Base-by-base conservation (phyloP, 495 filamentous ascomycete genomes). In the Talaromyces nanjingensis region DNA sequence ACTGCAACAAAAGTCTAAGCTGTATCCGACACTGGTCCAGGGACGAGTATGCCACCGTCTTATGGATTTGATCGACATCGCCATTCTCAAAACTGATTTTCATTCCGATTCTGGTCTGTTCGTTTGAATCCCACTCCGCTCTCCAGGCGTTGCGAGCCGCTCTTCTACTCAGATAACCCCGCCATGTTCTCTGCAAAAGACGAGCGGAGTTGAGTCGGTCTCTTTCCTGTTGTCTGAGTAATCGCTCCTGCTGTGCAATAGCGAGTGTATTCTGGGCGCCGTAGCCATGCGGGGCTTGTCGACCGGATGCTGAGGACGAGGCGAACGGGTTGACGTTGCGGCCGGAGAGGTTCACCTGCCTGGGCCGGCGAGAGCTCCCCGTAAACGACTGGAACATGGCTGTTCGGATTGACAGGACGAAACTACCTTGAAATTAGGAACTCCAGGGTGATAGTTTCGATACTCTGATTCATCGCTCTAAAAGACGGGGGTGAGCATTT, bases 261-360 rank as follows among this genome's bases (percentile, higher is more conserved):
- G 89, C 89, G 14, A 98, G 82, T 0, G 93, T 88, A 69, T 87
- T 87, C 64, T 91, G 90, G 3, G 86, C 80, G 20, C 88, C 89
- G 9, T 83, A 14, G 70, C 78, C 77, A 70, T 78, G 77, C 58
- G 75, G 75, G 18, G 73, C 66, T 59, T 67, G 70, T 69, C 76
- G 67, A 31, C 68, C 67, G 54, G 78, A 69, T n/a, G 76, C 72
- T 62, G 60, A 22, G 64, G 72, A 78, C 71, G 84, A 76, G 65
- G 87, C 86, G 74, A 92, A 91, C 29, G 90, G 87, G 74, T 94
- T 91, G 62, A 74, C 79, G 68, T 86, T 84, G 65, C 93, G 90
- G 67, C 93, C 96, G 59, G 91, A 93, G 64, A 98, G 88, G 74
- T 98, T 96, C 67, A 98, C 91, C 72, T 96, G 91, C 60, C 94